Conservation (phyloP, 2,329 filamentous ascomycete genomes). For the Oidium heveae region DNA sequence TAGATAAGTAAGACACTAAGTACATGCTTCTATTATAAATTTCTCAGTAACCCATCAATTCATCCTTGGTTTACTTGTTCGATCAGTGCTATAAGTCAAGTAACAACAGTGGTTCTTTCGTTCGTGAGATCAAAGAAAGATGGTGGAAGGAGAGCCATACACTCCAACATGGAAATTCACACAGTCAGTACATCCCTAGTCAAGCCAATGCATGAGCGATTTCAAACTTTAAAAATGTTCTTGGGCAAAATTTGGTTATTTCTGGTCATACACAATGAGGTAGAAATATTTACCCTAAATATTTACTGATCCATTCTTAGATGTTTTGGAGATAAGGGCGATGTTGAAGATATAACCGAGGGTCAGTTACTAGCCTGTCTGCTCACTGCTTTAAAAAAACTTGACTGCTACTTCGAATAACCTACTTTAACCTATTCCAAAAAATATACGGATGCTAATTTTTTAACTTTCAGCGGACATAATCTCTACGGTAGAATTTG, state of each 20-base stretch:
- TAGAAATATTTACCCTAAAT: no score
- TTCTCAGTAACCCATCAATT: no score
- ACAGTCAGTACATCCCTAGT: constrained; percentile 27
- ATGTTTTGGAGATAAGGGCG: constrained; percentile 98
- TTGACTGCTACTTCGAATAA: neutral
- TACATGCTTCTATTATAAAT: no score
- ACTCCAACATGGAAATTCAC: constrained; percentile 99
- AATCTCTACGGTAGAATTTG: constrained; percentile 77
- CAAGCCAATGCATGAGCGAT: neutral
- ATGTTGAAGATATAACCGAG: constrained; percentile 43
- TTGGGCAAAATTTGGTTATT: neutral
- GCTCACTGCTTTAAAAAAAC: neutral
- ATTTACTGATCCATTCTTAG: constrained; percentile 21
- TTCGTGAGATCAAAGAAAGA: constrained; percentile 25
- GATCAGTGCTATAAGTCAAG: no score
- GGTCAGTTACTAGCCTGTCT: constrained; percentile 7
- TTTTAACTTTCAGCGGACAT: constrained; percentile 39
- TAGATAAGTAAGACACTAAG: no score
- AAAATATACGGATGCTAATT: neutral
- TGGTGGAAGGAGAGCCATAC: constrained; percentile 89
- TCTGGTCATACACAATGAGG: neutral
- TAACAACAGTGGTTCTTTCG: no score
- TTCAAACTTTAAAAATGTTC: neutral
- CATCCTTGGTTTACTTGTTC: no score
- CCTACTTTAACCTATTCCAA: neutral